Evolutionary conservation across 2,329 filamentous ascomycete genomes (phyloP), one percentile per base, ranked within the genome.

Genomic region (Verruconis gallopava): DNA sequence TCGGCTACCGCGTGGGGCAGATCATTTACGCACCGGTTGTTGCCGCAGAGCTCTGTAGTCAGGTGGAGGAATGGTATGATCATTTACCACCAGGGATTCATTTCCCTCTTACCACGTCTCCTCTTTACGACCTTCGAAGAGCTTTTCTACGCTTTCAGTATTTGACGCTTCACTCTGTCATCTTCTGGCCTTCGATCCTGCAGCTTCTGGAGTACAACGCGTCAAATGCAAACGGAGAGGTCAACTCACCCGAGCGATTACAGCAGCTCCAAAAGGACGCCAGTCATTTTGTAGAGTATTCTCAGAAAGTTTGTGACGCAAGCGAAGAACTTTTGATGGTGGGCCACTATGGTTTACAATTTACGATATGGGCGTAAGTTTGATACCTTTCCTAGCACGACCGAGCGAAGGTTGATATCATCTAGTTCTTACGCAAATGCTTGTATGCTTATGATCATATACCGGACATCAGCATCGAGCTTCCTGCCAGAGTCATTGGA

Each of bases 131-230:
- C 33, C 49, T 47, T 5, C 45, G 53, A 13, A 52, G 53, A 28
- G 51, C 50, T 6, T 55, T 55, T 36, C 42, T 55, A 11, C 44
- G 53, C 18, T 45, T 49, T n/a, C 53, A 55, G 42, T 55, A 55
- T 38, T 33, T 51, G 21, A 51, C 51, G n/a, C 34, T 55, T n/a
- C 52, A 54, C 30, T 47, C 53, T n/a, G 51, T 55, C 0, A 48
- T 55, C 33, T 49, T 49, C 21, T 55, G 53, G 52, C 52, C 53
- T 15, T 53, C 52, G 6, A 49, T 55, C 3, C 35, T 55, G 21
- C 50, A 52, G 21, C 43, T 55, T 13, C 49, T 54, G 38, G 51
- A 54, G 37, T 6, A 22, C 5, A 5, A 34, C 11, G 11, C 13
- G 20, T 11, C 20, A 15, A 11, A 9, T 5, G 18, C 6, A 5